A percentile compares a stretch with the other conserved stretches of the same genome.
Evolutionary conservation across 345 rosid genomes (phyloP).

Genomic region (Theobroma cacao): DNA sequence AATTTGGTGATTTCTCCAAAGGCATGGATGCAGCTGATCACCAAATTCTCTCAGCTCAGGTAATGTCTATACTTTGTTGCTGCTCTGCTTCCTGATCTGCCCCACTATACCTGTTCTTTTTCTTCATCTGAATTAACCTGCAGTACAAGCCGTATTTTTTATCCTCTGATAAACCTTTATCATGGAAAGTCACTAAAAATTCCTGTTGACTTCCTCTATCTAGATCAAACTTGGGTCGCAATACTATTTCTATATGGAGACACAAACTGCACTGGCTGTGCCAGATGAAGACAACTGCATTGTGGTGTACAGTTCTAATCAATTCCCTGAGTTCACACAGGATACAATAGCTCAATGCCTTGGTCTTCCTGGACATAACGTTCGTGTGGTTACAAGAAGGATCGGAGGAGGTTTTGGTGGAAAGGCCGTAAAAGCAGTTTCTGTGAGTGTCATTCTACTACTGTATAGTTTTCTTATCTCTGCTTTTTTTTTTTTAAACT

Average conservation of each 20-base stretch:
- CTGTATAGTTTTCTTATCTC: slow-evolving; percentile 9
- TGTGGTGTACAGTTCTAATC: slow-evolving; percentile 61
- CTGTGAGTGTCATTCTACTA: slow-evolving; percentile 34
- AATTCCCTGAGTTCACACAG: slow-evolving; percentile 56
- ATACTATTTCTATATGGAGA: no score
- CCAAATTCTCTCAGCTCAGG: slow-evolving; percentile 64
- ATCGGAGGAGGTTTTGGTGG: slow-evolving; percentile 93
- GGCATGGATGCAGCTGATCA: slow-evolving; percentile 81
- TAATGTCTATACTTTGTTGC: slow-evolving; percentile 8
- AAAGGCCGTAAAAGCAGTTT: slow-evolving; percentile 61
- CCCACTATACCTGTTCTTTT: no score
- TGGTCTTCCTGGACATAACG: slow-evolving; percentile 68
- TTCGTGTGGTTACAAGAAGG: slow-evolving; percentile 81
- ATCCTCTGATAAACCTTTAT: not conserved
- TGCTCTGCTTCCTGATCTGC: not conserved
- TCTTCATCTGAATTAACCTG: no score
- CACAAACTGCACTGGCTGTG: no score
- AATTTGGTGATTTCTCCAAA: slow-evolving; percentile 55
- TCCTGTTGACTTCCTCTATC: not conserved
- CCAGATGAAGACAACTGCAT: slow-evolving; percentile 69
- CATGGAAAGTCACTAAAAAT: not conserved
- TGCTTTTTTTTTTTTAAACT: not conserved
- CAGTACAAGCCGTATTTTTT: no score
- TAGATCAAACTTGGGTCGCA: slow-evolving; percentile 81
- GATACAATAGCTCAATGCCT: slow-evolving; percentile 58